phyloP scores from a whole-genome alignment of 1,284 basidiomycete species.

The Papiliotrema fonsecae region DNA sequence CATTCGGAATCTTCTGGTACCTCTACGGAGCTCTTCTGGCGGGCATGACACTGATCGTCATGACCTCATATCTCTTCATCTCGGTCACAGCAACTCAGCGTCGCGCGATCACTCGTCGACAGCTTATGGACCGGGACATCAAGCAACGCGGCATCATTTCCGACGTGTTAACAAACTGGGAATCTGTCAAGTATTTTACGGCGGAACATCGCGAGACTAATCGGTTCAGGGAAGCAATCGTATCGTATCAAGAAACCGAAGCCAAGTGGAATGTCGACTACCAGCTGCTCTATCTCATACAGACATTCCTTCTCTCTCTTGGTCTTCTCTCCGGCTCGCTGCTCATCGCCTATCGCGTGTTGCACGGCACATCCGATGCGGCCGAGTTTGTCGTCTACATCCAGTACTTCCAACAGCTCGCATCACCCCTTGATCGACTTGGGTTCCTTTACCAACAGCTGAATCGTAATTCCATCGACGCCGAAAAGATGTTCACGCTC shows the following conservation, averaged over 20 bases:
- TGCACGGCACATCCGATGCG: conserved; percentile 84
- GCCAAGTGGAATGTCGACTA: conserved; percentile 89
- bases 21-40: conserved; percentile 87
- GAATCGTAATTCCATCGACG: conserved; percentile 87
- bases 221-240: conserved; percentile 82
- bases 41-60: conserved; percentile 72
- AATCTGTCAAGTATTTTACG: conserved; percentile 98
- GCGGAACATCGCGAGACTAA: conserved; percentile 85
- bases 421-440: conserved; percentile 88
- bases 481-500: conserved; percentile 92
- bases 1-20: conserved; percentile 85
- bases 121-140: conserved; percentile 93
- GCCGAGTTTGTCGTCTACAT: conserved; percentile 98
- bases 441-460: conserved; percentile 94
- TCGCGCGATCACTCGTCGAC: conserved; percentile 82
- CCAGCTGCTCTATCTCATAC: conserved; percentile 86
- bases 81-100: conserved; percentile 78
- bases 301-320: conserved; percentile 87
- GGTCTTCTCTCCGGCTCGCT: conserved; percentile 90
- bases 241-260: conserved; percentile 82
- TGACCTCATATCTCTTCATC: conserved; percentile 90
- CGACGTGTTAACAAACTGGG: conserved; percentile 97
- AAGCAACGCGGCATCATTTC: conserved; percentile 87
- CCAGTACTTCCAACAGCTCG: conserved; percentile 92
- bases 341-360: conserved; percentile 84